These are phyloP conservation scores for Vitis vinifera DNA, from an alignment of 164 flowering plant genomes.

Conservation along the genomic window DNA sequence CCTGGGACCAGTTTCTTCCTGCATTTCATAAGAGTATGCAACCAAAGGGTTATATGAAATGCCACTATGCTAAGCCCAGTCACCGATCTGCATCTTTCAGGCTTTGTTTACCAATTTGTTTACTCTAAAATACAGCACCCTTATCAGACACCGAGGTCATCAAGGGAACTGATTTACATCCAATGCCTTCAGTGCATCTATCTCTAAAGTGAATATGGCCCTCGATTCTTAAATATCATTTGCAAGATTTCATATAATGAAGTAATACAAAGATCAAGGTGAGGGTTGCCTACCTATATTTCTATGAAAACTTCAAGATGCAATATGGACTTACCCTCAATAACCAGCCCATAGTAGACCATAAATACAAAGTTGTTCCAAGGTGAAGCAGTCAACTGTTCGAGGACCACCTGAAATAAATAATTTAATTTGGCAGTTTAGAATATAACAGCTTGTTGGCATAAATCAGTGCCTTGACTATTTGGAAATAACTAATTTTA, in stretches of 20 bases:
- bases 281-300: no score
- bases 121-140: no score
- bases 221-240: no score
- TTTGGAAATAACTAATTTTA: no score
- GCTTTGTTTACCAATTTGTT: constrained; percentile 2
- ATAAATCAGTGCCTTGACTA: background rate
- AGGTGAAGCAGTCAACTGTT: constrained; percentile 85
- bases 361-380: constrained; percentile 83
- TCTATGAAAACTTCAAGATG: background rate
- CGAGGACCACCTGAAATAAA: constrained; percentile 70
- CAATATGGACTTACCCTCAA: constrained; percentile 60
- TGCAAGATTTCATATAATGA: no score
- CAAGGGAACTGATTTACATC: background rate
- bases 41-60: background rate
- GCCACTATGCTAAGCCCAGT: background rate
- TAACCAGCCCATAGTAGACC: constrained; percentile 74
- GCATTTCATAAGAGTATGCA: constrained; percentile 20
- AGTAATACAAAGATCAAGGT: no score
- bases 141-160: background rate
- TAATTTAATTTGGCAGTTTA: constrained; percentile 11
- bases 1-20: constrained; percentile 84
- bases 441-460: background rate
- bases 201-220: background rate
- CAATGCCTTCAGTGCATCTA: background rate
- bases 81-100: background rate